Evolutionary conservation across 1,139 yeast species (phyloP).

Genomic region (Hanseniaspora uvarum): DNA sequence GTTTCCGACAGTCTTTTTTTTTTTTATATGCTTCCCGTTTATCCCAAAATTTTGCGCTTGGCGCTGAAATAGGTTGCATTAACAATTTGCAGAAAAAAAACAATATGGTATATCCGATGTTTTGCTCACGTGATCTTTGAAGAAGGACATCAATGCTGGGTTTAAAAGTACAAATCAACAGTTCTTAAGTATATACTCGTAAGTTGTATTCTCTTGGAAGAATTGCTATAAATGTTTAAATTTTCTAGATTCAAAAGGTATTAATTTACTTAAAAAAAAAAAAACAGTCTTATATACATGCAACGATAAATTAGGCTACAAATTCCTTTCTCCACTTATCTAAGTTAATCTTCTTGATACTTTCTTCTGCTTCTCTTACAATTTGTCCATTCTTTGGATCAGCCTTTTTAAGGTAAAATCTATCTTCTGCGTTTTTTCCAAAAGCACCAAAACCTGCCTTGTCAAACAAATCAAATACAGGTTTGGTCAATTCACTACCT

Average conservation of each 20-base stretch:
- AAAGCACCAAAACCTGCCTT: constrained; percentile 38
- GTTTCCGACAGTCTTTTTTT: not conserved
- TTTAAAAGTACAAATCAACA: no score
- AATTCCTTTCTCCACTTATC: constrained; percentile 16
- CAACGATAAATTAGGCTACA: not conserved
- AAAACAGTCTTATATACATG: not conserved
- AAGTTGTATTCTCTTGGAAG: no score
- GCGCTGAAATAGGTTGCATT: no score
- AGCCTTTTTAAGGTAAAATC: constrained; percentile 8
- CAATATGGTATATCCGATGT: no score
- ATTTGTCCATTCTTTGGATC: constrained; percentile 14
- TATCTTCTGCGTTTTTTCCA: constrained; percentile 8
- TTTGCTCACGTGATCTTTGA: no score
- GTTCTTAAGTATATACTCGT: no score
- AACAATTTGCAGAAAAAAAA: no score
- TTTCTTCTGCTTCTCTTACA: constrained; percentile 13
- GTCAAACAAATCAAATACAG: constrained; percentile 66
- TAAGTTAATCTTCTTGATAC: constrained; percentile 6
- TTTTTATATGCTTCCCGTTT: not conserved
- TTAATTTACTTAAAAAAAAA: no score
- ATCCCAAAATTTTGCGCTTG: no score
- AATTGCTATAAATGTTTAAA: no score
- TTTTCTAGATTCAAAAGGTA: no score
- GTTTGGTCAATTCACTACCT: constrained; percentile 91
- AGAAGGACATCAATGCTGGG: no score